Evolutionary conservation across 2,329 filamentous ascomycete species (phyloP), one percentile per base, ranked within the genome.

Genomic region (Exophiala xenobiotica): DNA sequence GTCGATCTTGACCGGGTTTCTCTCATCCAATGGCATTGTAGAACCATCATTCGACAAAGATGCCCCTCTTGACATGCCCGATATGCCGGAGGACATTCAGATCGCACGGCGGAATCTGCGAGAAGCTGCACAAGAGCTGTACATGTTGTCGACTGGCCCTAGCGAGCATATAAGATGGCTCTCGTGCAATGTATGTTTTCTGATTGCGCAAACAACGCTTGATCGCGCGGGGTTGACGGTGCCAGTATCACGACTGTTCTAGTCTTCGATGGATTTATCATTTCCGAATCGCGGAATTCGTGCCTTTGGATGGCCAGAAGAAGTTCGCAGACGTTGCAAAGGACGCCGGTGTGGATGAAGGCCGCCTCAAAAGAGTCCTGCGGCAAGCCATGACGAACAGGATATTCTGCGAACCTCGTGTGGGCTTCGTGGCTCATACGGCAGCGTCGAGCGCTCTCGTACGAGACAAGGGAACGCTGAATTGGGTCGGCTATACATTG

Each of bases 341-440:
- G 14, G 49, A 55, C 42, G 55, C 58, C 4, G 46, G 48, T 1
- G 44, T 67, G 8, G 48, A 54, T 8, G 58, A 67, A 44, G 44
- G 46, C 5, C 48, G 61, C 22, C 43, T 64, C 11, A 35, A 57
- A 22, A 59, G 64, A 11, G 37, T 68, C 4, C 52, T 68, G 14
- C 56, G 62, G 7, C 56, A 62, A 33, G 62, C 65, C 18, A 66
- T 66, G 51, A 58, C 62, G 12, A 60, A 66, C 49, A 58, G 55
- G 4, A 51, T 68, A 8, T 65, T 69, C 33, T 46, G 20, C 19
- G 65, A 68, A 50, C 59, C 65, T 3, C 45, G 59, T 22, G 45
- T 59, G 6, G 65, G 62, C 16, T 33, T 33, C 4, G 29, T 33
- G 6, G 29, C 29, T 11, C 29, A 46, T 19, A 35, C 11, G 53